Conservation (phyloP, 2,329 filamentous ascomycete genomes). For the Teratosphaeria pseudoeucalypti region DNA sequence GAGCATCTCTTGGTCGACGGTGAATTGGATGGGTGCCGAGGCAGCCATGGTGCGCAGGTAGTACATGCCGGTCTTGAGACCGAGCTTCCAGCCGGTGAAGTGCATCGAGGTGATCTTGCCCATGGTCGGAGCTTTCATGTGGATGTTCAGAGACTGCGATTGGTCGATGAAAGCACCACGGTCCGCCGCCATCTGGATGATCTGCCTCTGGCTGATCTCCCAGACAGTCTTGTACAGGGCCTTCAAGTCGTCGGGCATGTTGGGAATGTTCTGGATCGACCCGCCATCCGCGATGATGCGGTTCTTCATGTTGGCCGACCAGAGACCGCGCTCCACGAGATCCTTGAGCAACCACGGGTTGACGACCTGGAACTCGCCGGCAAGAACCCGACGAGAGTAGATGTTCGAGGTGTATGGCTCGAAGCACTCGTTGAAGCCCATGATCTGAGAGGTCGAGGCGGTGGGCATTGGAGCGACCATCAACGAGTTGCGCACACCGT, state of each 20-base stretch:
- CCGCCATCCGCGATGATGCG: conserved; percentile 96
- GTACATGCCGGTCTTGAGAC: conserved; percentile 99
- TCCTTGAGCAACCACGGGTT: conserved; percentile 99
- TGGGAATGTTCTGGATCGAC: conserved; percentile 92
- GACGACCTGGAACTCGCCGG: conserved; percentile 98
- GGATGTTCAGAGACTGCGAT: conserved; percentile 97
- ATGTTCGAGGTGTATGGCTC: conserved; percentile 99
- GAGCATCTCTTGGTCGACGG: conserved; percentile 91
- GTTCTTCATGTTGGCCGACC: conserved; percentile 99
- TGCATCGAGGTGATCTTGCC: conserved; percentile 99
- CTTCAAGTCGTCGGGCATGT: conserved; percentile 93
- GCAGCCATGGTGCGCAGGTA: conserved; percentile 97
- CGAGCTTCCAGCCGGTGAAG: conserved; percentile 97
- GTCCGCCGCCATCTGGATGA: conserved; percentile 96
- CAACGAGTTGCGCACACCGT: conserved; percentile 91
- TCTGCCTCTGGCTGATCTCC: conserved; percentile 93
- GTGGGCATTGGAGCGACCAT: conserved; percentile 97
- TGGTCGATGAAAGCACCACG: conserved; percentile 98
- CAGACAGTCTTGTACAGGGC: conserved; percentile 98
- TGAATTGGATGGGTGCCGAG: conserved; percentile 95
- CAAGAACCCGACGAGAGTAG: conserved; percentile 94
- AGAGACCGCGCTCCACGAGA: conserved; percentile 91
- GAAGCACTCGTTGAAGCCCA: conserved; percentile 99
- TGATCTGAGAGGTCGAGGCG: conserved; percentile 91
- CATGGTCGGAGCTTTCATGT: conserved; percentile 99